Evolutionary conservation across 495 filamentous ascomycete genomes (phyloP), one percentile per base, ranked within the genome.

Genomic region (Haplographium delicatum): DNA sequence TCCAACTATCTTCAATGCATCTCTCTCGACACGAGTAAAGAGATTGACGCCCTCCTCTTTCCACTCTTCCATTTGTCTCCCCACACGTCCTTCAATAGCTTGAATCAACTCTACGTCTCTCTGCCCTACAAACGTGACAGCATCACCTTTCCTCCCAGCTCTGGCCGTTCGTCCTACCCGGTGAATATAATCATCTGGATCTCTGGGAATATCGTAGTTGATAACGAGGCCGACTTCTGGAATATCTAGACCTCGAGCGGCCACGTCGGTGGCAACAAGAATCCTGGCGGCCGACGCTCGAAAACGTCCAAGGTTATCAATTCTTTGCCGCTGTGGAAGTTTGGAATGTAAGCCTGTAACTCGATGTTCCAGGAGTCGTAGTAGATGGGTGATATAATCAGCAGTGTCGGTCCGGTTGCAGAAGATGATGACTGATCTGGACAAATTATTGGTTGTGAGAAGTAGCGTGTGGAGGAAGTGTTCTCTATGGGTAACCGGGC

Each of bases 141-240:
- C 82, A 49, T 88, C 83, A 61, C 93, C 93, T 22, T 66, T 70
- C 35, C 86, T 76, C 0, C 94, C 93, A 5, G 93, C 93, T 74
- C 93, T 80, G 6, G 94, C 93, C 9, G 93, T 99, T 60, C 93
- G 84, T 60, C 93, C 93, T 46, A 95, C 91, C 18, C 93, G 84
- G 68, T 99, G 93, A 51, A 99, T 88, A 59, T 97, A 99, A 64
- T 96, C 94, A 64, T 96, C 93, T 27, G 93, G 90, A 63, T 96
- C 89, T 2, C 91, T 82, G 1, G 93, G 93, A 15, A 99, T 81
- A 61, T 97, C 94, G 62, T 88, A 97, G 64, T 99, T 97, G 42
- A 99, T 70, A 6, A 99, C 91, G 9, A 97, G 66, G 44, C 78
- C 84, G 1, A 97, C 94, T 51, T 84, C 85, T 0, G 91, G 94